Conservation (phyloP, 2,329 filamentous ascomycete genomes). For the Mollisiaceae sp. region DNA sequence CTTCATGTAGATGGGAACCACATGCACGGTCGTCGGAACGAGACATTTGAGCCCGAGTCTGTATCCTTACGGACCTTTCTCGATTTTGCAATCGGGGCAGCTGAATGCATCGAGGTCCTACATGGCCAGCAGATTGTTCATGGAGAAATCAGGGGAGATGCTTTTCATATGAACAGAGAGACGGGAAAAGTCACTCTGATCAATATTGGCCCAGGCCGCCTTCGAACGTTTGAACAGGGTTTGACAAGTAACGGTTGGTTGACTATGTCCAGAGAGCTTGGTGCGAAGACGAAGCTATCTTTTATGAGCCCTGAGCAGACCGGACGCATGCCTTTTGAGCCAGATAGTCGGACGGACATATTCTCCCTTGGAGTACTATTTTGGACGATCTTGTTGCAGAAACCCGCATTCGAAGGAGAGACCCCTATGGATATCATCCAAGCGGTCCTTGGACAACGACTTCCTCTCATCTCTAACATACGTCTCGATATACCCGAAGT, state of each 20-base stretch:
- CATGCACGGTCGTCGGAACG: constrained; percentile 38
- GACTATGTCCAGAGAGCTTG: constrained; percentile 78
- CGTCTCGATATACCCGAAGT: constrained; percentile 85
- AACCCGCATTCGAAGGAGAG: constrained; percentile 78
- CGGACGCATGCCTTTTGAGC: constrained; percentile 88
- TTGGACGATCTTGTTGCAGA: constrained; percentile 82
- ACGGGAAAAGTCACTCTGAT: constrained; percentile 76
- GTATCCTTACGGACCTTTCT: constrained; percentile 81
- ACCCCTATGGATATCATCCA: constrained; percentile 90
- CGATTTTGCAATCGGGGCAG: constrained; percentile 88
- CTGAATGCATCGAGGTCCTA: constrained; percentile 83
- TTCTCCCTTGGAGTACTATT: constrained; percentile 90
- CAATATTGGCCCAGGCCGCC: constrained; percentile 79
- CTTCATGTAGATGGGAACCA: constrained; percentile 57
- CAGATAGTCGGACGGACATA: constrained; percentile 90
- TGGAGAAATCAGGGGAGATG: constrained; percentile 87
- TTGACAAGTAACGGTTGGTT: constrained; percentile 87
- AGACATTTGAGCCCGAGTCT: constrained; percentile 54
- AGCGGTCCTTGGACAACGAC: constrained; percentile 78
- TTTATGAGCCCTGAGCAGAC: constrained; percentile 96
- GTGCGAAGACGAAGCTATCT: constrained; percentile 85
- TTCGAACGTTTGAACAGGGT: constrained; percentile 88
- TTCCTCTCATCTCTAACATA: constrained; percentile 76
- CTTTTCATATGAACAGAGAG: constrained; percentile 83
- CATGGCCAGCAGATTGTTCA: constrained; percentile 87